Evolutionary conservation across 108 stramenopile genomes (phyloP).

Genomic region (Aurantiochytrium sp.): DNA sequence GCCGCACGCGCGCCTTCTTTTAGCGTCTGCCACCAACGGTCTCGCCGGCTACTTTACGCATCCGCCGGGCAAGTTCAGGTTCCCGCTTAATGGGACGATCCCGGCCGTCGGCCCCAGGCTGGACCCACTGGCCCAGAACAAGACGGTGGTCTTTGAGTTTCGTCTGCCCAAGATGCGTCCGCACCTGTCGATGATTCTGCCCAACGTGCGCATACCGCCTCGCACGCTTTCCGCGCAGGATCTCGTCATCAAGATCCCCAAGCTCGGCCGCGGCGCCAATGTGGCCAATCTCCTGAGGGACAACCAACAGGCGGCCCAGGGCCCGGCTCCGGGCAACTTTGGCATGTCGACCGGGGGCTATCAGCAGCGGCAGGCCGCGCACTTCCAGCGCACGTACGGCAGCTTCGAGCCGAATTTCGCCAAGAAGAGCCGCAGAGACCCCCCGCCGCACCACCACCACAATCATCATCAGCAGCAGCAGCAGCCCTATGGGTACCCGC

Average conservation of each 20-base stretch:
- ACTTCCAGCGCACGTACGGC: not conserved
- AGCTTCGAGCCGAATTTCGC: not conserved
- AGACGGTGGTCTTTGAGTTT: not conserved
- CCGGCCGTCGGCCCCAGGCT: not conserved
- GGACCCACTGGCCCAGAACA: not conserved
- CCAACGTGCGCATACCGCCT: not conserved
- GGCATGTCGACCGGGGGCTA: no score
- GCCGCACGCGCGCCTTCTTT: not conserved
- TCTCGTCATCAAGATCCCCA: not conserved
- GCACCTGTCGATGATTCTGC: not conserved
- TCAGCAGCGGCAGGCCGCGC: not conserved
- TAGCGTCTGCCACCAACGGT: constrained; percentile 10
- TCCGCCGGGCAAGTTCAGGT: not conserved
- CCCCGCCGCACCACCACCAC: no score
- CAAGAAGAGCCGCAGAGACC: no score
- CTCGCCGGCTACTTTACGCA: not conserved
- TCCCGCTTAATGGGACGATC: not conserved
- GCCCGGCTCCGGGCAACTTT: no score
- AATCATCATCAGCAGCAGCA: not conserved
- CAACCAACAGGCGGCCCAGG: no score
- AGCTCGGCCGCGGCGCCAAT: not conserved
- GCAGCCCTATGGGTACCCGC: not conserved
- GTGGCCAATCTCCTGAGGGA: not conserved
- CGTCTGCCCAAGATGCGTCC: constrained; percentile 19
- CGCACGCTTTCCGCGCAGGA: not conserved